Base-by-base conservation (phyloP, 1,139 yeast genomes). In the Taphrina deformans region DNA sequence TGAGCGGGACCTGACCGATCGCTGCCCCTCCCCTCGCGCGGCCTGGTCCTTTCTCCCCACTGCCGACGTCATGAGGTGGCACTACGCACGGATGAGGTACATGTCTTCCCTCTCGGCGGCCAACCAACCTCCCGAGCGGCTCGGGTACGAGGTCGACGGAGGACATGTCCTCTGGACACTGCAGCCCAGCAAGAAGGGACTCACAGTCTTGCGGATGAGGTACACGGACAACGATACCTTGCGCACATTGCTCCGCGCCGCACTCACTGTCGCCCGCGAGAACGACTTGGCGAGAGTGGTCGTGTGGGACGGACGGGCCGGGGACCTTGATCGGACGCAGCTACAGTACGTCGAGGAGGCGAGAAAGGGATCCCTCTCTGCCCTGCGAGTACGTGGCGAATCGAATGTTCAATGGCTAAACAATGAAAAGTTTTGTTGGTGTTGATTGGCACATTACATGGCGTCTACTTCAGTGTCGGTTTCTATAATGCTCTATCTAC, bases 361-460 rank as follows among this genome's bases (percentile, higher is more conserved):
- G 48, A 53, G 58, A 21, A 53, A 14, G 38, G 23, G 48, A 12
- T 53, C 58, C 5, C 10, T 53, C 14, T n/a, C 48, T 23, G 58
- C 58, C 14, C n/a, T 53, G 21, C 18, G 38, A 3, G 48, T 53
- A 12, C 9, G 23, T 24, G 58, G 58, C 12, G 23, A 21, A 3
- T 3, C 29, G 14, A 9, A 16, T 2, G 55, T 53, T 3, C 24
- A 53, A 10, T 53, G 58, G 58, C 31, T 23, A 29, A 53, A 53
- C 24, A 53, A 38, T 16, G 46, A 53, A 24, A 53, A 53, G 26
- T 53, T 53, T 24, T 53, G 58, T 18, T 53, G 58, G 58, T 53
- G 58, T 24, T 53, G 48, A 53, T 7, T 7, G 45, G 14, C 33
- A 6, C 10, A 10, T 29, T n/a, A n/a, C n/a, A n/a, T n/a, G n/a